These are phyloP conservation scores for Plenodomus lindquistii DNA, from an alignment of 2,329 filamentous ascomycete species.

Conservation along the genomic window DNA sequence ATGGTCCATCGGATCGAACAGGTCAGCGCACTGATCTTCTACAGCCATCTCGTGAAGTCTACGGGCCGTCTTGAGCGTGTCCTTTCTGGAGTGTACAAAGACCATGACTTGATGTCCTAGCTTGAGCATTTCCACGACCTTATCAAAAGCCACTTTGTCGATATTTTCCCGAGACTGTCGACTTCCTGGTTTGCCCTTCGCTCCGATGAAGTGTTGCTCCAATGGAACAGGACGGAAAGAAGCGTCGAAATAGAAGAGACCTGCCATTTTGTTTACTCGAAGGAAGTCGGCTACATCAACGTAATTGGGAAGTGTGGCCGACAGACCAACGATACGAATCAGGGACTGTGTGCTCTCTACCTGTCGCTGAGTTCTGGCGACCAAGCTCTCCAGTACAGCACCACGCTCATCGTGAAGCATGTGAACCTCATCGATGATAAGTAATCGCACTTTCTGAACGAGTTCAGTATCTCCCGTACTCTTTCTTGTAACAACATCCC, in stretches of 20 bases:
- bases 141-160: slow-evolving; percentile 86
- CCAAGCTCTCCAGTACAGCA: slow-evolving; percentile 92
- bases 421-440: slow-evolving; percentile 98
- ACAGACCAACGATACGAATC: slow-evolving; percentile 94
- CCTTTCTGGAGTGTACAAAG: slow-evolving; percentile 95
- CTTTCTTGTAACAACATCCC: slow-evolving; percentile 97
- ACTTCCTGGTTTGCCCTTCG: slow-evolving; percentile 84
- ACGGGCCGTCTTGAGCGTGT: slow-evolving; percentile 86
- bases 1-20: slow-evolving; percentile 81
- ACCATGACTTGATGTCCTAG: slow-evolving; percentile 98
- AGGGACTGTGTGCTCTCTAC: slow-evolving; percentile 98
- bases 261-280: slow-evolving; percentile 89
- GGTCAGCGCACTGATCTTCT: slow-evolving; percentile 75
- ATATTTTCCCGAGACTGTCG: slow-evolving; percentile 87
- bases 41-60: slow-evolving; percentile 84
- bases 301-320: slow-evolving; percentile 94
- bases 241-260: slow-evolving; percentile 94
- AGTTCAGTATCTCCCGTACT: slow-evolving; percentile 96
- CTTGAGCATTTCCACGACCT: slow-evolving; percentile 90
- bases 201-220: slow-evolving; percentile 95
- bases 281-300: slow-evolving; percentile 96
- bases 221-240: slow-evolving; percentile 95
- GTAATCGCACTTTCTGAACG: slow-evolving; percentile 91
- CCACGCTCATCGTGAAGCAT: slow-evolving; percentile 99
- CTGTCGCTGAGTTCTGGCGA: slow-evolving; percentile 91